phyloP scores from a whole-genome alignment of 306 rosid genomes.

The Citrullus amarus region DNA sequence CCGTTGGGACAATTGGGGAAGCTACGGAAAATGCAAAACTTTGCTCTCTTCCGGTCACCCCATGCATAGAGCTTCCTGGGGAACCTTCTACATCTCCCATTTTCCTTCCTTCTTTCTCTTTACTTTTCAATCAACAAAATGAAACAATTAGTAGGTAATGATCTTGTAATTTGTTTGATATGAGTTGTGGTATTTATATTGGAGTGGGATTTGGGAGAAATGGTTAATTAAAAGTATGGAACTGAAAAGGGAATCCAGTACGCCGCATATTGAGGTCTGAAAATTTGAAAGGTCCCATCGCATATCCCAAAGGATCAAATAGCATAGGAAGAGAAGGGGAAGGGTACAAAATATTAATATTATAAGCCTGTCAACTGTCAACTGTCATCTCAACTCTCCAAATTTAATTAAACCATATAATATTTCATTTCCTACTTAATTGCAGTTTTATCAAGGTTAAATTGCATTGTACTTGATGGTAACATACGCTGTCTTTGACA shows the following conservation, averaged over 20 bases:
- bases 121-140: no score
- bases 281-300: slow-evolving; percentile 24
- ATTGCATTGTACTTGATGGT: no score
- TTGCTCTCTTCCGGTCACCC: slow-evolving; percentile 76
- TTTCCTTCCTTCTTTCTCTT: background rate
- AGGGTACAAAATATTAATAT: background rate
- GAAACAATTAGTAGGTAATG: no score
- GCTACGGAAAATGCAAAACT: slow-evolving; percentile 50
- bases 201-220: no score
- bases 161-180: no score
- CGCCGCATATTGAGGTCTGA: slow-evolving; percentile 40
- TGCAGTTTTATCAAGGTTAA: no score
- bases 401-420: background rate
- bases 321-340: background rate
- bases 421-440: background rate
- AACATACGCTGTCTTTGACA: no score
- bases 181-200: no score
- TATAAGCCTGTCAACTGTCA: background rate
- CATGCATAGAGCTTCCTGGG: slow-evolving; percentile 97
- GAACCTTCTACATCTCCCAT: slow-evolving; percentile 28
- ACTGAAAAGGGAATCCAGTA: background rate
- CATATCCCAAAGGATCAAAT: slow-evolving; percentile 43
- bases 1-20: slow-evolving; percentile 61
- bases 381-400: background rate
- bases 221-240: background rate